Evolutionary conservation across 2,329 filamentous ascomycete species (phyloP).

Genomic region (Botryotinia calthae): DNA sequence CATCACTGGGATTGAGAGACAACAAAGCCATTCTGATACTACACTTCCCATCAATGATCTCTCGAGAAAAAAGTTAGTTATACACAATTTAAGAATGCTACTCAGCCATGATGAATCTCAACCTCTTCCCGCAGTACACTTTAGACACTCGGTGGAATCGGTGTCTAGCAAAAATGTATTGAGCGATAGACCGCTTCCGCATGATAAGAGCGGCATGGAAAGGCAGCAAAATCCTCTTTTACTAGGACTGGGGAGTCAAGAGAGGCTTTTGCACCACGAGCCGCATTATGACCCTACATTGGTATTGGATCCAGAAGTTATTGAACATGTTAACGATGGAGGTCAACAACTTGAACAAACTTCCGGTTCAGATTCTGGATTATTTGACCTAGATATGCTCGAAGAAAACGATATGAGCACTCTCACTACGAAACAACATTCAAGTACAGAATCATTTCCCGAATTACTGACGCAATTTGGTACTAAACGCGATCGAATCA

Average conservation of each 20-base stretch:
- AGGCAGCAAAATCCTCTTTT: not conserved
- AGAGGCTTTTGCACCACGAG: no score
- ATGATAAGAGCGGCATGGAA: not conserved
- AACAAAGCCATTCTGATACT: not conserved
- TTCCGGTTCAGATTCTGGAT: slow-evolving; percentile 23
- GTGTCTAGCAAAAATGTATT: not conserved
- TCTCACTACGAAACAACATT: not conserved
- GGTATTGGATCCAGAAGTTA: not conserved
- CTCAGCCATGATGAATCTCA: not conserved
- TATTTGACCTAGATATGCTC: slow-evolving; percentile 6
- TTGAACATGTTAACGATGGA: not conserved
- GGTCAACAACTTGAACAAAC: not conserved
- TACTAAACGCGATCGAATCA: slow-evolving; percentile 29
- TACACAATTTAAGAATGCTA: not conserved
- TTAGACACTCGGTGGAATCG: not conserved
- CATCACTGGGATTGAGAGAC: not conserved
- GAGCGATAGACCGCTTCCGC: not conserved
- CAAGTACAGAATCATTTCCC: slow-evolving; percentile 24
- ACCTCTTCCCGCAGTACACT: not conserved
- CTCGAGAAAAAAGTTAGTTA: not conserved
- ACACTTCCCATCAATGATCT: rapidly evolving
- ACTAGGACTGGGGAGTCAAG: not conserved
- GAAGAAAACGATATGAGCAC: not conserved
- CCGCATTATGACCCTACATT: not conserved
- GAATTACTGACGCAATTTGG: slow-evolving; percentile 27